Base-by-base conservation (phyloP, 2,329 filamentous ascomycete genomes). In the Coniella vitis region DNA sequence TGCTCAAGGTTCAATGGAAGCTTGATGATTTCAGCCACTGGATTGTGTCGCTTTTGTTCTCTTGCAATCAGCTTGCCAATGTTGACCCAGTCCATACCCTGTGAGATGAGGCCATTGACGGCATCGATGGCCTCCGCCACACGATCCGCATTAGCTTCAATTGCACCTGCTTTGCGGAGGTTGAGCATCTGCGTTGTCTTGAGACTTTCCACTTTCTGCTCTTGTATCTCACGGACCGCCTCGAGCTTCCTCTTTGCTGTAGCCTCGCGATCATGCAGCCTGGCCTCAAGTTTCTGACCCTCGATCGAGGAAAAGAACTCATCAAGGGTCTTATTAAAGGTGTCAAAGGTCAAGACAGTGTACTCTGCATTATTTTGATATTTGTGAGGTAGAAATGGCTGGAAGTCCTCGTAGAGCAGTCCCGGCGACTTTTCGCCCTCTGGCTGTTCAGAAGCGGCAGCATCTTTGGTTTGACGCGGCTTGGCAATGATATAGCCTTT, bases 231-330 rank as follows among this genome's bases (percentile, higher is more conserved):
- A 58, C 81, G 81, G 0, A 90, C 89, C n/a, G 86, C 79, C 34
- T 95, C 87, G 3, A 98, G 74, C 64, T 94, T 95, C 60, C 81
- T 81, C 66, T 84, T 87, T 3, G 93, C 93, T 4, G 78, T 75
- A 17, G 85, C 81, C 65, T 98, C 90, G 42, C 85, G 81, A 64
- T 97, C 91, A 4, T 81, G 81, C 4, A 97, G 69, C 46, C 83
- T 79, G 1, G 88, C 94, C 64, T 95, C 86, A 1, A 97, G 74
- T 63, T 88, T 95, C 63, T 96, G 91, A 0, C 90, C 89, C 67
- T 98, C 93, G 21, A 97, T 80, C 0, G 91, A 97, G 0, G 93
- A 97, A 65, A 95, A 97, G 70, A 96, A 98, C 57, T 95, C 88
- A 62, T 98, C 93, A 0, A 95, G 90, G 0, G 90, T 93, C 61